Evolutionary conservation across 169 alveolate genomes (phyloP), one percentile per base, ranked within the genome.

Genomic region (Toxoplasma gondii): DNA sequence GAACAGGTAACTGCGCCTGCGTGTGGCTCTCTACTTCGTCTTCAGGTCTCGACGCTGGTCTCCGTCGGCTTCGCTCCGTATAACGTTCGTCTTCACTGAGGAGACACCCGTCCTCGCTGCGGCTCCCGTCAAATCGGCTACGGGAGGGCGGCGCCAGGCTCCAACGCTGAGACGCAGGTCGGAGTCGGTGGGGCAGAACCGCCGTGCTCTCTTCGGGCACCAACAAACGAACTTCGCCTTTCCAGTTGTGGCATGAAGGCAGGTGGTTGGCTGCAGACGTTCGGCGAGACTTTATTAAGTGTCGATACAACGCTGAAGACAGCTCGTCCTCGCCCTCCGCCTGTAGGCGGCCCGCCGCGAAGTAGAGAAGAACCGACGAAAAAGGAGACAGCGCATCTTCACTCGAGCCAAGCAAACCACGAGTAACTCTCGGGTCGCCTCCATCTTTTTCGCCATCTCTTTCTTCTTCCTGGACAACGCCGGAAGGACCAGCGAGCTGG

Each of bases 141-240:
- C 74, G 34, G 24, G 74, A 16, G 74, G 74, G 74, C 74, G 29
- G 7, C 74, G 74, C n/a, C 7, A 64, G 74, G 22, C 74, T 64
- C 74, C 74, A 64, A 31, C 74, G 74, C 29, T 64, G 74, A 16
- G 74, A 16, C 7, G 74, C 34, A 31, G 74, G 74, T 19, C 74
- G 74, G 5, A 64, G 34, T 22, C 34, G 74, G 24, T 27, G 45
- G 39, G 86, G 86, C 22, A 78, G 86, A 19, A 78, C 86, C 49
- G 43, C n/a, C 5, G 86, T 1, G 86, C 86, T 78, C 31, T 78
- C 86, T 78, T 19, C 86, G 49, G 86, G 45, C 9, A 16, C 43
- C 86, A 78, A n/a, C 9, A 78, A 19, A 78, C 86, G 86, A 10
- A 36, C 86, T 78, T 78, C 86, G 2, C 86, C 86, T n/a, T 38